A percentile compares a stretch with the other conserved stretches of the same genome.
These are phyloP conservation scores for Aspergillus arachidicola DNA, from an alignment of 2,329 filamentous ascomycete species.

Conservation along the genomic window DNA sequence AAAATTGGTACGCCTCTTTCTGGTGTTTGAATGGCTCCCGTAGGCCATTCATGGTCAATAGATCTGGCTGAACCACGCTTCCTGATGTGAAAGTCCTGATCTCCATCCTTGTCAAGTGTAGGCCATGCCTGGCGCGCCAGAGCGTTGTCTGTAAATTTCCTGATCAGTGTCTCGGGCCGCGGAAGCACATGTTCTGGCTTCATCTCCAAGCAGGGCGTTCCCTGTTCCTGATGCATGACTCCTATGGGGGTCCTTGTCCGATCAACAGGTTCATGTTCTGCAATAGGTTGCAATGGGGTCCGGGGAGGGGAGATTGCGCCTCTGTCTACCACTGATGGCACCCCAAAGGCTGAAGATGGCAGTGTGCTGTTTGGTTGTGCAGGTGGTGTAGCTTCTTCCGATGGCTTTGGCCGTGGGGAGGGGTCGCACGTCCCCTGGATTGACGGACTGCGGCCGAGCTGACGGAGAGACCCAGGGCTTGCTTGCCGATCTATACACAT, in stretches of 20 bases:
- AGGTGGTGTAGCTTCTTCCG: conserved; percentile 31
- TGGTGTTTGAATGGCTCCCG: conserved; percentile 39
- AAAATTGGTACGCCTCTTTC: conserved; percentile 34
- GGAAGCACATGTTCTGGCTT: conserved; percentile 44
- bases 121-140: conserved; percentile 35
- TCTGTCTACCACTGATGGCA: conserved; percentile 29
- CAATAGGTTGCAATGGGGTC: conserved; percentile 54
- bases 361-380: conserved; percentile 24
- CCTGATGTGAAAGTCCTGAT: conserved; percentile 28
- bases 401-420: conserved; percentile 30
- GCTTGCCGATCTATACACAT: conserved; percentile 20
- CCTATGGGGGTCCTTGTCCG: conserved; percentile 36
- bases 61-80: conserved; percentile 22
- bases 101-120: conserved; percentile 28
- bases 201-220: conserved; percentile 40
- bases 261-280: conserved; percentile 48
- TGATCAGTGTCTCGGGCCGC: conserved; percentile 31
- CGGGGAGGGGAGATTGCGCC: conserved; percentile 39
- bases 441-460: conserved; percentile 38
- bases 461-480: conserved; percentile 24
- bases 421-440: conserved; percentile 40
- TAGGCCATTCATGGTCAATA: conserved; percentile 29
- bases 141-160: conserved; percentile 39
- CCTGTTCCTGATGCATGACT: conserved; percentile 38
- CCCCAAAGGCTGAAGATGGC: conserved; percentile 37